Evolutionary conservation across 177 flowering plant species (phyloP).

Genomic region (Telopea speciosissima): DNA sequence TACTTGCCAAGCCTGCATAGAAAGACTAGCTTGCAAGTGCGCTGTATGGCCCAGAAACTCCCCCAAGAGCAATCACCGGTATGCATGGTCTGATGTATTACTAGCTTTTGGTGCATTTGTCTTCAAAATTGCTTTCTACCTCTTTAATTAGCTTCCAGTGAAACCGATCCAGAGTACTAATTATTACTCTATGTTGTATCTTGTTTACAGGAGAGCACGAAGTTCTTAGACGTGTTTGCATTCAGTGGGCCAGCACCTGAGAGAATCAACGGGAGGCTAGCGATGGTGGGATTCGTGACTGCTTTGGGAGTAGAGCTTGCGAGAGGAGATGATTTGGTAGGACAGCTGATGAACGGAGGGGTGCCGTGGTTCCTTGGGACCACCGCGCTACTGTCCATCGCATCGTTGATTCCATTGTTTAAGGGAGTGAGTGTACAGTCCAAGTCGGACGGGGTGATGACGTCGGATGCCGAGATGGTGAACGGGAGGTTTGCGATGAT

Average conservation of each 20-base stretch:
- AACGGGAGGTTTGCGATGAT: conserved; percentile 85
- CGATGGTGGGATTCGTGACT: conserved; percentile 79
- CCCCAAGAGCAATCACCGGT: not conserved
- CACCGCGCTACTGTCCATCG: conserved; percentile 40
- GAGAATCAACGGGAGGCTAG: conserved; percentile 84
- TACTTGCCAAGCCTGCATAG: conserved; percentile 3
- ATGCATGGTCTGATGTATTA: no score
- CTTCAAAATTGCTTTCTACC: no score
- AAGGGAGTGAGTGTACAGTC: conserved; percentile 57
- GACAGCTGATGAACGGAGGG: conserved; percentile 60
- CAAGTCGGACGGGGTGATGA: conserved; percentile 52
- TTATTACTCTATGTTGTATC: no score
- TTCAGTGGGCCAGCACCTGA: conserved; percentile 79
- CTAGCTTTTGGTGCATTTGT: no score
- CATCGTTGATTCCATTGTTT: conserved; percentile 66
- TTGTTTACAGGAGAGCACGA: conserved; percentile 34
- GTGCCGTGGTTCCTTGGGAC: conserved; percentile 57
- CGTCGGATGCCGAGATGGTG: conserved; percentile 76
- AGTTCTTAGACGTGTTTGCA: conserved; percentile 45
- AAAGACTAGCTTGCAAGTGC: conserved; percentile 8
- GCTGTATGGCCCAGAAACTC: conserved; percentile 24
- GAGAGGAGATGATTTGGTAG: conserved; percentile 45
- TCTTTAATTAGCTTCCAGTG: no score
- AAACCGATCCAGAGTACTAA: no score
- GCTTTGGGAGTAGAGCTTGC: conserved; percentile 65